A percentile compares a stretch with the other conserved stretches of the same genome.
phyloP scores from a whole-genome alignment of 2,329 filamentous ascomycete genomes.

The Ophiostoma piceae region DNA sequence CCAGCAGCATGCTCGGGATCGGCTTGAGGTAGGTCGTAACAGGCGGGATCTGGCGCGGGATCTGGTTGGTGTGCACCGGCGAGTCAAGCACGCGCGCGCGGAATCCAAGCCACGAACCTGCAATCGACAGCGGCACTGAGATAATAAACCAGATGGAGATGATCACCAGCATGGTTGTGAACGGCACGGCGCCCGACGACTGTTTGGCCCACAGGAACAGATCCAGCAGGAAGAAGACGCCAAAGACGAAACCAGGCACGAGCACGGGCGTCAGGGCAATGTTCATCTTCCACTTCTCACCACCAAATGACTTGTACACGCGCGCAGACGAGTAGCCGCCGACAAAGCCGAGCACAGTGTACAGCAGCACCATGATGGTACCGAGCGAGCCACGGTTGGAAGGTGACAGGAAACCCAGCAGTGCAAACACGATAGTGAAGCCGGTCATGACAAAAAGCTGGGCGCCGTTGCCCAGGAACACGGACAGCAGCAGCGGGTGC shows the following conservation, averaged over 20 bases:
- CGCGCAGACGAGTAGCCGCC: conserved; percentile 86
- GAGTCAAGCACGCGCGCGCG: conserved; percentile 64
- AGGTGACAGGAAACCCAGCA: conserved; percentile 90
- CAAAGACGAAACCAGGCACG: conserved; percentile 81
- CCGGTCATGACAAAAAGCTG: conserved; percentile 98
- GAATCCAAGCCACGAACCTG: conserved; percentile 91
- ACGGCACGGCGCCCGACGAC: conserved; percentile 89
- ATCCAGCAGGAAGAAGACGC: conserved; percentile 86
- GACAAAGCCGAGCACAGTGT: conserved; percentile 86
- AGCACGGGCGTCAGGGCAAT: conserved; percentile 82
- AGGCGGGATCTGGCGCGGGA: conserved; percentile 90
- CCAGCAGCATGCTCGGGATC: conserved; percentile 83
- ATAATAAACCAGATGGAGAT: conserved; percentile 96
- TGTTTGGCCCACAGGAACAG: conserved; percentile 92
- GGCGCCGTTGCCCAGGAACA: conserved; percentile 86
- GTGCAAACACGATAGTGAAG: conserved; percentile 85
- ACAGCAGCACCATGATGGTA: conserved; percentile 87
- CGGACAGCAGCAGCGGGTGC: conserved; percentile 74
- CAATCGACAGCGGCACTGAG: conserved; percentile 83
- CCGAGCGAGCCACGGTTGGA: conserved; percentile 92
- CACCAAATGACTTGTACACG: conserved; percentile 90
- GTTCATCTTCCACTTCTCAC: conserved; percentile 91
- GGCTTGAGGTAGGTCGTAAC: conserved; percentile 72
- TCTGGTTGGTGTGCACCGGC: conserved; percentile 93
- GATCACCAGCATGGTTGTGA: conserved; percentile 93